Conservation (phyloP, 148 eudicot genomes). For the Chenopodium suecicum region DNA sequence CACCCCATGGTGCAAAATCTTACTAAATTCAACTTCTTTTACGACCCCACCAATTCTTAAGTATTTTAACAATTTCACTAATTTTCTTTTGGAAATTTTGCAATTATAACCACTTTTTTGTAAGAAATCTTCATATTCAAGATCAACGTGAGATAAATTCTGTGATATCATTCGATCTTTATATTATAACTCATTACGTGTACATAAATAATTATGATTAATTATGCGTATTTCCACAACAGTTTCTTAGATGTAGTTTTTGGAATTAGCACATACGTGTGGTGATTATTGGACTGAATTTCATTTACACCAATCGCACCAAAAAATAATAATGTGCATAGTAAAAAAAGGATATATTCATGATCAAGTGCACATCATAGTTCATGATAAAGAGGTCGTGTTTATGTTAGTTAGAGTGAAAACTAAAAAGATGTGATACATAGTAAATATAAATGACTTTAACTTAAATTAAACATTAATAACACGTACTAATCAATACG, state of each 20-base stretch:
- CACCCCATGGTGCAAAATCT: conserved; percentile 18
- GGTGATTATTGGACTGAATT: background rate
- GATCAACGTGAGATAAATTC: background rate
- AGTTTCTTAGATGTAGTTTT: conserved; percentile 5
- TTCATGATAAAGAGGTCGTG: background rate
- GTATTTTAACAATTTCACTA: background rate
- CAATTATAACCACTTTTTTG: conserved; percentile 4
- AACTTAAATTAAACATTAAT: too few relatives aligned
- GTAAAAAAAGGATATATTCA: background rate
- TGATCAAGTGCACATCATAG: background rate
- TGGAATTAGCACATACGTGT: conserved; percentile 19
- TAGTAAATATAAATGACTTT: too few relatives aligned
- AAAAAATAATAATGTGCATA: background rate
- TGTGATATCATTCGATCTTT: background rate
- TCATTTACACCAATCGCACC: background rate
- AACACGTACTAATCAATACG: too few relatives aligned
- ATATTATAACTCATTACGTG: background rate
- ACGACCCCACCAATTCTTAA: conserved; percentile 23
- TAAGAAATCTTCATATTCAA: background rate
- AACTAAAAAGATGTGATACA: too few relatives aligned
- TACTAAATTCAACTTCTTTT: conserved; percentile 14
- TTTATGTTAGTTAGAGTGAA: too few relatives aligned
- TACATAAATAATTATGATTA: conserved; percentile 1
- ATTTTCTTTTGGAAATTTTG: conserved; percentile 6
- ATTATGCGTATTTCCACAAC: background rate